Evolutionary conservation across 345 rosid genomes (phyloP).

Genomic region (Pseudoturritis turrita): DNA sequence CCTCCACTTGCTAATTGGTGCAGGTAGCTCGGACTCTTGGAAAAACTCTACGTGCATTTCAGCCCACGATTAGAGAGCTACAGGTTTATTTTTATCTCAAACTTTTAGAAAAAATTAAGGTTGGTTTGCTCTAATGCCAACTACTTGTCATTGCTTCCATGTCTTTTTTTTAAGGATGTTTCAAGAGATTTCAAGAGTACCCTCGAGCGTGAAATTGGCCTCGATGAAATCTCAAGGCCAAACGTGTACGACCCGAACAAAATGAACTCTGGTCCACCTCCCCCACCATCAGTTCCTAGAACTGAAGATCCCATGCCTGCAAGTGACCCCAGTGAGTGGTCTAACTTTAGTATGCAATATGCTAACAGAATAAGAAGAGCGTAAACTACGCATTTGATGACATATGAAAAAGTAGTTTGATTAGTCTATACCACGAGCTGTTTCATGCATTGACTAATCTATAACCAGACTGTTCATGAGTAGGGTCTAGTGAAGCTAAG

Average conservation of each 20-base stretch:
- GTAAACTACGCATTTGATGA: background rate
- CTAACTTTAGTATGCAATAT: background rate
- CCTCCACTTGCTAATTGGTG: background rate
- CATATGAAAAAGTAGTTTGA: background rate
- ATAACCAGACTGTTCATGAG: background rate
- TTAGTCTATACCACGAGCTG: background rate
- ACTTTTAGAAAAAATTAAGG: background rate
- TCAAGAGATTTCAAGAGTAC: conserved; percentile 95
- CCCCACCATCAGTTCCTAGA: conserved; percentile 38
- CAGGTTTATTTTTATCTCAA: conserved; percentile 46
- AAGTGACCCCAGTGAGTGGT: conserved; percentile 56
- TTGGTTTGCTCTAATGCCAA: background rate
- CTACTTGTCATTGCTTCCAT: background rate
- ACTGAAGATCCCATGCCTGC: conserved; percentile 35
- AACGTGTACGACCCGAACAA: conserved; percentile 41
- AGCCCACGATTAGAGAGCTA: conserved; percentile 92
- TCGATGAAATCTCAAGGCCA: conserved; percentile 53
- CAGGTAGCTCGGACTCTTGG: conserved; percentile 95
- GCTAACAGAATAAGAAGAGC: background rate
- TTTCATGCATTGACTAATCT: background rate
- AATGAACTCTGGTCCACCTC: conserved; percentile 35
- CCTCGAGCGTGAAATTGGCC: conserved; percentile 86
- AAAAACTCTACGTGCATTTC: conserved; percentile 85
- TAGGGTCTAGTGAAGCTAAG: background rate
- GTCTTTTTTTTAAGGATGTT: conserved; percentile 54